These are phyloP conservation scores for Fusarium sp. DNA, from an alignment of 2,329 filamentous ascomycete genomes.

Conservation along the genomic window DNA sequence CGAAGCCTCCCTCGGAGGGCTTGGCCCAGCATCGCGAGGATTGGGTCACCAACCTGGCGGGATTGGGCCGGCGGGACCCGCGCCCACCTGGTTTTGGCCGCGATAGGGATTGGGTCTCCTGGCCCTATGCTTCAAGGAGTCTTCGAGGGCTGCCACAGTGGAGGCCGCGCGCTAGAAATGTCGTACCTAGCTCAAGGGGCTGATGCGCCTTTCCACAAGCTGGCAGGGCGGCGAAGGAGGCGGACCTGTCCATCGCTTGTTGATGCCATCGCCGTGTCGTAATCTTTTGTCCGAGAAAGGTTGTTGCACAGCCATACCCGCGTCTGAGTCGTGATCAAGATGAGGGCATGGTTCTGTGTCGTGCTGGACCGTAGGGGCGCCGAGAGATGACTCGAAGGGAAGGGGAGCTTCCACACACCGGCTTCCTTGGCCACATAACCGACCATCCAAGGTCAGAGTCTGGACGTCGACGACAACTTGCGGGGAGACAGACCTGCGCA, in stretches of 20 bases:
- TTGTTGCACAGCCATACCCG: not conserved
- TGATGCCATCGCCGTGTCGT: slow-evolving; percentile 12
- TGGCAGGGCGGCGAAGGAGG: slow-evolving; percentile 38
- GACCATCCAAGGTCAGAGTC: not conserved
- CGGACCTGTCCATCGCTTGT: slow-evolving; percentile 28
- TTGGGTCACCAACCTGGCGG: slow-evolving; percentile 35
- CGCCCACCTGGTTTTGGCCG: slow-evolving; percentile 26
- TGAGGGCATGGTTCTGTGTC: slow-evolving; percentile 13
- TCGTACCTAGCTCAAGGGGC: slow-evolving; percentile 42
- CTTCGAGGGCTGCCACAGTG: slow-evolving; percentile 32
- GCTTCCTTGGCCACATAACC: not conserved
- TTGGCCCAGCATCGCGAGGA: slow-evolving; percentile 23
- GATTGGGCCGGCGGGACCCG: slow-evolving; percentile 29
- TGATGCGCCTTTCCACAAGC: slow-evolving; percentile 34
- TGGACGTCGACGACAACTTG: not conserved
- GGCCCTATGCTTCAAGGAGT: slow-evolving; percentile 29
- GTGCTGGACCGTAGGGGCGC: not conserved
- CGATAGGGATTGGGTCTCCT: slow-evolving; percentile 33
- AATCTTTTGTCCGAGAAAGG: slow-evolving; percentile 21
- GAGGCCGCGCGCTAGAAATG: slow-evolving; percentile 30
- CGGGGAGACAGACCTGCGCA: not conserved
- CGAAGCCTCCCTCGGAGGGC: slow-evolving; percentile 36
- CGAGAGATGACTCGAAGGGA: slow-evolving; percentile 5
- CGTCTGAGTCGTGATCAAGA: not conserved
- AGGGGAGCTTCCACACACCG: not conserved